phyloP scores from a whole-genome alignment of 1,284 basidiomycete genomes.

The Mrakiaceae sp. region DNA sequence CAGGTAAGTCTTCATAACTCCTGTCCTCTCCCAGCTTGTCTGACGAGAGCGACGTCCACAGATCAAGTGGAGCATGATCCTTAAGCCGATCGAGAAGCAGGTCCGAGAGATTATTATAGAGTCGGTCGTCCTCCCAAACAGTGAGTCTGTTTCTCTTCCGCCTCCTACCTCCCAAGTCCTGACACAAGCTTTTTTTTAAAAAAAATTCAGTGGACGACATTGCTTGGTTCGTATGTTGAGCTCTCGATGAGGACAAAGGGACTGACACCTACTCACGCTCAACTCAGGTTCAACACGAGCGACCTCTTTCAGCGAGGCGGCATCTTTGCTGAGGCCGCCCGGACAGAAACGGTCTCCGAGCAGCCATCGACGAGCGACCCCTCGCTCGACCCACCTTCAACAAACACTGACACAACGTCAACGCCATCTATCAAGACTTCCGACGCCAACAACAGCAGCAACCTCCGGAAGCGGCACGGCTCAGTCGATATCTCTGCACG shows the following conservation, averaged over 20 bases:
- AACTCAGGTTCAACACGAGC: background rate
- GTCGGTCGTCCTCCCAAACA: conserved; percentile 87
- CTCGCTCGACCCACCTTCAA: conserved; percentile 20
- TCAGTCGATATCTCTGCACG: background rate
- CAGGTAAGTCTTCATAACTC: background rate
- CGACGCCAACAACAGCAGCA: background rate
- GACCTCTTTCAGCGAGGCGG: conserved; percentile 63
- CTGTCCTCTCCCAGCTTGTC: background rate
- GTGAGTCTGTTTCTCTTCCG: background rate
- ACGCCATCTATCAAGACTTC: background rate
- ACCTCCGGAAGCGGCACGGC: conserved; percentile 1
- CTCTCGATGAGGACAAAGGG: background rate
- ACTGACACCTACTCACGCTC: background rate
- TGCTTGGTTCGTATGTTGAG: conserved; percentile 58
- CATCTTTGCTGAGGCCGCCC: conserved; percentile 70
- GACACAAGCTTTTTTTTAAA: background rate
- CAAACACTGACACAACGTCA: conserved; percentile 20
- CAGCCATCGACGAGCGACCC: conserved; percentile 20
- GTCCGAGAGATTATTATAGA: conserved; percentile 77
- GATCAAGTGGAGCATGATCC: conserved; percentile 85
- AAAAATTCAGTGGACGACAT: conserved; percentile 76
- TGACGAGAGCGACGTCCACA: conserved; percentile 38
- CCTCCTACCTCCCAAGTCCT: background rate
- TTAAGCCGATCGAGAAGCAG: conserved; percentile 77
- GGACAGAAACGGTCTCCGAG: conserved; percentile 13